phyloP scores from a whole-genome alignment of 163 green algal species.

The Picocystis sp. region DNA sequence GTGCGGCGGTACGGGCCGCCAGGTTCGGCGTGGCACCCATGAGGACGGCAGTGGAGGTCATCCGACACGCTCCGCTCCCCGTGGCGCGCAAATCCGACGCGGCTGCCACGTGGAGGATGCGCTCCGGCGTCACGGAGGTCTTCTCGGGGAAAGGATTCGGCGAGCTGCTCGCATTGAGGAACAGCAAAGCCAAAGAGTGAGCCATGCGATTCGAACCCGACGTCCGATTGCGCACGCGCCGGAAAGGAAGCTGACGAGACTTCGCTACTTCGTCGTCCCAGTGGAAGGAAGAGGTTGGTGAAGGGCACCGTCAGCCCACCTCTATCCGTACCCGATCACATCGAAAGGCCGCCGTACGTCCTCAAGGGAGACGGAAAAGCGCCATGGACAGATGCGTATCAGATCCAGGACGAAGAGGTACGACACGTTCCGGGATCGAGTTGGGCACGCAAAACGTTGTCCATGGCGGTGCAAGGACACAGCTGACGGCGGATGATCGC shows the following conservation, averaged over 20 bases:
- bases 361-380: not conserved
- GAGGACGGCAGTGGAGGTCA: not conserved
- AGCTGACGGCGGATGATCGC: constrained; percentile 16
- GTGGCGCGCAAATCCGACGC: not conserved
- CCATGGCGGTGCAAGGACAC: no score
- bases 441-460: constrained; percentile 21
- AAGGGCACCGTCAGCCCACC: constrained; percentile 29
- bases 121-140: no score
- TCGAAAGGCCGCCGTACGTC: constrained; percentile 56
- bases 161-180: no score
- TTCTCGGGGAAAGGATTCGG: no score
- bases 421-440: not conserved
- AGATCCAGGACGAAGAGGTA: not conserved
- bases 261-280: no score
- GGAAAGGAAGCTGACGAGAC: no score
- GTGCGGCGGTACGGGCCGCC: no score
- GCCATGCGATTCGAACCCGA: no score
- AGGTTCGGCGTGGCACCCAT: no score
- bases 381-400: not conserved
- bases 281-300: constrained; percentile 21
- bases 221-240: no score
- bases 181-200: no score
- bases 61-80: constrained; percentile 2
- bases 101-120: not conserved
- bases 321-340: constrained; percentile 50